Conservation (phyloP, 257 asterid species). For the Dorcoceras hygrometricum region DNA sequence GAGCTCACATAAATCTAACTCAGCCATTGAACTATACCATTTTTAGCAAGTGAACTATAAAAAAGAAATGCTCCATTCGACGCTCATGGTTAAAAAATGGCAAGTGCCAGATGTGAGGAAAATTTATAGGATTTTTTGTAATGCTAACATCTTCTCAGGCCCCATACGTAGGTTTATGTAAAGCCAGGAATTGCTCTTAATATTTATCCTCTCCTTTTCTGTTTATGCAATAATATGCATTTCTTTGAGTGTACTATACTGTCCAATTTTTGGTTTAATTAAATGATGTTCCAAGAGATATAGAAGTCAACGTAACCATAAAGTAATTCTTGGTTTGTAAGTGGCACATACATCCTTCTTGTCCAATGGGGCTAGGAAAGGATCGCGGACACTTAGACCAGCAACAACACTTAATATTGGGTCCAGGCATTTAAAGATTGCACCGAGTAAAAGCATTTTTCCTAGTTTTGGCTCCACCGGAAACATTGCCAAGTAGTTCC, state of each 20-base stretch:
- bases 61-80: neutral
- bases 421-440: constrained; percentile 81
- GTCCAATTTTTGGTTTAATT: neutral
- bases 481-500: constrained; percentile 82
- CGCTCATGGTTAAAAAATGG: neutral
- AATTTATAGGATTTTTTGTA: neutral
- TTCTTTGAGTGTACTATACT: neutral
- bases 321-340: constrained; percentile 17
- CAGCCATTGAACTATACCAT: constrained; percentile 18
- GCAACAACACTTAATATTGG: constrained; percentile 89
- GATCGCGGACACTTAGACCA: constrained; percentile 92
- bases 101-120: constrained; percentile 5
- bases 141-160: neutral
- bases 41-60: neutral
- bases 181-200: too few relatives aligned
- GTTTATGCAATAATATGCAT: too few relatives aligned
- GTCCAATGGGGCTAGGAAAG: constrained; percentile 85
- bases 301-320: neutral
- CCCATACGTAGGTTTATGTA: neutral
- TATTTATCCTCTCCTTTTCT: too few relatives aligned
- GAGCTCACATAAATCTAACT: constrained; percentile 5
- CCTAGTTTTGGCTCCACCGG: constrained; percentile 99
- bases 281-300: neutral
- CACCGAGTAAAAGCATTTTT: constrained; percentile 92
- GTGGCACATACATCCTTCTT: constrained; percentile 80